Percentiles rank a stretch among this genome's conserved stretches.
Evolutionary conservation across 78 protist species (phyloP).

Genomic region (Dictyostelium firmibasis): DNA sequence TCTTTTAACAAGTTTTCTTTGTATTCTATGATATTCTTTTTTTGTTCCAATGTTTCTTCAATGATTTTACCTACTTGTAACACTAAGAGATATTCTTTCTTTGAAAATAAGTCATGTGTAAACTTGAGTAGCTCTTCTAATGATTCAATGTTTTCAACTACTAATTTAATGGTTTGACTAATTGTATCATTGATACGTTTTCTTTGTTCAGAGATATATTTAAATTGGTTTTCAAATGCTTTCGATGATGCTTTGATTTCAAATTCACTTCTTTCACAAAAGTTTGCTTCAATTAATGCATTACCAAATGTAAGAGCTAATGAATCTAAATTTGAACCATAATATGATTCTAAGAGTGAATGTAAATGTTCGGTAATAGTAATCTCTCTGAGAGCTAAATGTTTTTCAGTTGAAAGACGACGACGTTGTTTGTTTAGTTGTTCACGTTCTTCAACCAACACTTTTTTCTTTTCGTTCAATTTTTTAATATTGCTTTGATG

Average conservation of each 20-base stretch:
- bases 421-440: slow-evolving; percentile 27
- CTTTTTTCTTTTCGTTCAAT: background rate
- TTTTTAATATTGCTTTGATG: background rate
- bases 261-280: slow-evolving; percentile 25
- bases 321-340: background rate
- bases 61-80: slow-evolving; percentile 48
- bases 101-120: slow-evolving; percentile 9
- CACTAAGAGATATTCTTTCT: slow-evolving; percentile 45
- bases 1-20: slow-evolving; percentile 40
- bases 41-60: slow-evolving; percentile 14
- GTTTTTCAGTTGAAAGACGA: slow-evolving; percentile 39
- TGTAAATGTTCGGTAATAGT: background rate
- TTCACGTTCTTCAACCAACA: background rate
- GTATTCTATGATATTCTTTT: slow-evolving; percentile 5
- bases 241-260: background rate
- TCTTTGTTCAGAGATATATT: background rate
- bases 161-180: background rate
- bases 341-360: background rate
- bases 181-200: background rate
- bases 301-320: background rate
- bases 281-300: background rate
- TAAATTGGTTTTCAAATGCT: background rate
- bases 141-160: slow-evolving; percentile 6
- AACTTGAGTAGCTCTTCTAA: slow-evolving; percentile 15
- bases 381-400: background rate